Percentiles rank a stretch among this genome's conserved stretches.
Conservation (phyloP, 2,329 filamentous ascomycete species). For the Fusarium protoensiforme region DNA sequence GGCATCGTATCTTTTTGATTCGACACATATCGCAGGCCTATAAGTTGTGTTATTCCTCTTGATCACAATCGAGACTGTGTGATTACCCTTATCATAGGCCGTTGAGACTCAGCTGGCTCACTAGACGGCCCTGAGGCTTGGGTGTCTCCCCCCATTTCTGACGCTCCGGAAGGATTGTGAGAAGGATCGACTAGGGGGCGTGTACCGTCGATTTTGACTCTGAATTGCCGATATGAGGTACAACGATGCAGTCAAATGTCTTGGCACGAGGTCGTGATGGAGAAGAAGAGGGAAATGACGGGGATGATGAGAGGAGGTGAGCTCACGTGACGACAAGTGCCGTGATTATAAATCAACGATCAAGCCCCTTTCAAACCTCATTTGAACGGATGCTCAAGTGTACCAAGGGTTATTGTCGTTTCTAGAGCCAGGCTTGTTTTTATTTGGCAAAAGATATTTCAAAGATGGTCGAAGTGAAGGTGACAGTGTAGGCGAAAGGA, state of each 20-base stretch:
- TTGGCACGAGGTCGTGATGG: neutral
- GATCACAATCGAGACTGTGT: no score
- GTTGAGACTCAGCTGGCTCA: neutral
- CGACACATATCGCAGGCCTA: slow-evolving; percentile 45
- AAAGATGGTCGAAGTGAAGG: neutral
- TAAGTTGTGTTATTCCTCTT: neutral
- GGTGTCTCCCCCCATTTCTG: neutral
- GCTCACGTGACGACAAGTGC: neutral
- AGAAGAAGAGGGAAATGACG: neutral
- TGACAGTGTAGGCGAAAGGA: neutral
- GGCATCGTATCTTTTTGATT: slow-evolving; percentile 46
- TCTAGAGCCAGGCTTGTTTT: neutral
- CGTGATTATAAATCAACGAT: neutral
- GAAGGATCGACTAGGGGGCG: neutral
- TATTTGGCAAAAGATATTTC: neutral
- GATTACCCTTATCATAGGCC: neutral
- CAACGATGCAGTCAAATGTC: neutral
- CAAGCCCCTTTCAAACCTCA: neutral
- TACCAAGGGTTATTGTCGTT: neutral
- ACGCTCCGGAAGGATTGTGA: neutral
- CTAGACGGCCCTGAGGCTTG: neutral
- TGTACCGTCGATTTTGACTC: neutral
- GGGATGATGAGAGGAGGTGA: neutral
- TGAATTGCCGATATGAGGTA: neutral
- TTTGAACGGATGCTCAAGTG: neutral